Evolutionary conservation across 768 basidiomycete genomes (phyloP).

Genomic region (Termitomyces bulborhizus): DNA sequence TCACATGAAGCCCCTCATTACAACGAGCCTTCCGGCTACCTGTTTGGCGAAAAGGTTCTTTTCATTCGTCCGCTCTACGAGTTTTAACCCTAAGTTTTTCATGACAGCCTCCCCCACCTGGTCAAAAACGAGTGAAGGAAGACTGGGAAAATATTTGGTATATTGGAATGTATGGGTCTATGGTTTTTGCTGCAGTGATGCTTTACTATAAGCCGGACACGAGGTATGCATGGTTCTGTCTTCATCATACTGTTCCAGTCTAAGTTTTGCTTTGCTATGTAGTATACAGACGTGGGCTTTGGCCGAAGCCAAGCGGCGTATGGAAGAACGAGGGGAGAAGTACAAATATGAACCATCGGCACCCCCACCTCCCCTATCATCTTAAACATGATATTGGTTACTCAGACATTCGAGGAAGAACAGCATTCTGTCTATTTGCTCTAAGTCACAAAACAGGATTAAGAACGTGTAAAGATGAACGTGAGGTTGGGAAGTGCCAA

Average conservation of each 20-base stretch:
- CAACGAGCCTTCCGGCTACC: conserved; percentile 82
- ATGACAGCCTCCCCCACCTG: conserved; percentile 63
- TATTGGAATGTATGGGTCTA: conserved; percentile 84
- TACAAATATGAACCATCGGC: conserved; percentile 70
- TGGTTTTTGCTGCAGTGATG: conserved; percentile 69
- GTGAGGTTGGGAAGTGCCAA: neutral
- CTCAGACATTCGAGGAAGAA: neutral
- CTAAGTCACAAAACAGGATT: neutral
- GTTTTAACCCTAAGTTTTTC: neutral
- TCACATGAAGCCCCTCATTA: conserved; percentile 78
- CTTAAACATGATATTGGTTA: conserved; percentile 11
- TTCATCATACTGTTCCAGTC: neutral
- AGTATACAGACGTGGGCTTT: conserved; percentile 94
- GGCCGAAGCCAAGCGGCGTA: conserved; percentile 80
- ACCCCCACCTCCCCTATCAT: conserved; percentile 20
- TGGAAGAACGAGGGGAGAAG: conserved; percentile 91
- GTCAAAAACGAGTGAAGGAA: conserved; percentile 83
- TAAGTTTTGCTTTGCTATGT: neutral
- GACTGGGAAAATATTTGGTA: conserved; percentile 92
- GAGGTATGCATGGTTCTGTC: conserved; percentile 46
- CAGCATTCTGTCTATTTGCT: conserved; percentile 6
- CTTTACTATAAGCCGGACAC: conserved; percentile 93
- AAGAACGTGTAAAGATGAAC: neutral
- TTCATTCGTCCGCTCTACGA: neutral
- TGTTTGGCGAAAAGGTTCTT: conserved; percentile 85